Evolutionary conservation across 306 rosid species (phyloP), one percentile per base, ranked within the genome.

Genomic region (Vigna radiata): DNA sequence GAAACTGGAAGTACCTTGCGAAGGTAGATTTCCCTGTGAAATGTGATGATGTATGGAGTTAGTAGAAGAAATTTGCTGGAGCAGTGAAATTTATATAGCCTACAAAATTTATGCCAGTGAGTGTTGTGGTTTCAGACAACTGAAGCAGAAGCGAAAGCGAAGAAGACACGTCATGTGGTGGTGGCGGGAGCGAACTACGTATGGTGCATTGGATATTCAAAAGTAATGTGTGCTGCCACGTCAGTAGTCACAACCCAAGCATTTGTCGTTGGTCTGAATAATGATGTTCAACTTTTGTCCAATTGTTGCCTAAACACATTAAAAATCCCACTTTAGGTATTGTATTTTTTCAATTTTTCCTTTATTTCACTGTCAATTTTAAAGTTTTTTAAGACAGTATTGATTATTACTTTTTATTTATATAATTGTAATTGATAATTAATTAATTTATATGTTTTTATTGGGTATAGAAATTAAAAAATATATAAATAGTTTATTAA

Each of bases 221-320:
- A 15, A 56, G 16, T 39, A 55, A 37, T 41, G 79, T 11, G 46
- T 36, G 63, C 46, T 12, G 84, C 84, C 76, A 74, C 71, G 15
- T 74, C 80, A 36, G 17, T 65, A 56, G 21, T 65, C 75, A 73
- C 52, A n/a, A 53, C 56, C 43, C 17, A 41, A 39, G 49, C 49
- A 33, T 17, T 31, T 31, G 23, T 12, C 0, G 49, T 23, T 61
- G 7, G 15, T 14, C 4, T 25, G 36, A 63, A 36, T 48, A 16
- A 68, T 49, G 1, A 31, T 44, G 69, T 62, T 36, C 41, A 36
- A 6, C 41, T 36, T 36, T 33, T 33, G 37, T 33, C 37, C 37
- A 33, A 33, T 4, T 33, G 37, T 33, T 33, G 37, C 7, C 37
- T 33, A 33, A 33, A 33, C 37, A 33, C 37, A 5, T 33, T 33